Base-by-base conservation (phyloP, 2,329 filamentous ascomycete species). In the Bipolaris sorokiniana region DNA sequence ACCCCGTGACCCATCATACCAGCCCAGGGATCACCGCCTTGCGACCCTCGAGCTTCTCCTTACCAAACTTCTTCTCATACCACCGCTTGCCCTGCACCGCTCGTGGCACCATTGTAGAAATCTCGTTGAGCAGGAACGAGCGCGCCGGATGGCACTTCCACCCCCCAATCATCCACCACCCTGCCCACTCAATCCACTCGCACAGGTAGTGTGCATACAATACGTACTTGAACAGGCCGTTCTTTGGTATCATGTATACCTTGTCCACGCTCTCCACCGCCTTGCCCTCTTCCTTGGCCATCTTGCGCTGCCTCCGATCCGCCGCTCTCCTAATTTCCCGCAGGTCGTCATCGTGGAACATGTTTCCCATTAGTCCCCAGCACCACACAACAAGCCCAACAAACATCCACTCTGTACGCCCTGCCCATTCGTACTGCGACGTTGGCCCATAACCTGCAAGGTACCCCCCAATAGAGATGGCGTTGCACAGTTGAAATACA, bases 181-280 rank as follows among this genome's bases (percentile, higher is more conserved):
- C 95, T 3, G 84, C 76, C 95, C 95, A 99, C 82, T 99, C 95
- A 51, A 97, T 75, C 95, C 95, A 99, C 79, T 99, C 95, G 72
- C 89, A 90, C n/a, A 96, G 82, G 76, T 97, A 99, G 76, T 99
- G 95, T 64, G 95, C 92, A 76, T 89, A 97, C 57, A 98, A 83
- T 72, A 97, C 85, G 69, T 88, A 89, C 64, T 84, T 82, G 78
- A 98, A 99, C 48, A 97, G 78, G 0, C 93, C 92, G 48, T 89
- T 89, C 70, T 91, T 82, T 0, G 95, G 95, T 50, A 99, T 85
- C 79, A 90, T 87, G 75, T 98, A 98, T 59, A 96, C 86, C 79
- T 95, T 96, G 44, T 90, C 84, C 59, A 90, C 87, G 15, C 81
- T 81, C 57, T 82, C 75, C 31, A 75, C 63, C 23, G 79, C 63